Percentiles rank a stretch among this genome's conserved stretches.
These are phyloP conservation scores for Talaromyces thailandensis DNA, from an alignment of 495 filamentous ascomycete species.

Conservation along the genomic window DNA sequence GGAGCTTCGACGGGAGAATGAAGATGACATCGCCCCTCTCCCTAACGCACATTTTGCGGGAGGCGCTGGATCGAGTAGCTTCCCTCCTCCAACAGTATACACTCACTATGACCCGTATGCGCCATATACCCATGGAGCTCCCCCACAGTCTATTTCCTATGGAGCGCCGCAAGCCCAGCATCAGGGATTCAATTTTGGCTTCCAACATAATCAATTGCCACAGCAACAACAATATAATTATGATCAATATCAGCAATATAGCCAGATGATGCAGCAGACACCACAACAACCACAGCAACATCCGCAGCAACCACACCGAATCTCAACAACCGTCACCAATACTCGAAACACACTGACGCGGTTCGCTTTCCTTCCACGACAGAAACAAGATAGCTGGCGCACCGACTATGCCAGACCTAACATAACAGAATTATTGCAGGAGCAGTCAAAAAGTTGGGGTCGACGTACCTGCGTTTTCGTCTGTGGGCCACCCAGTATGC, in stretches of 20 bases:
- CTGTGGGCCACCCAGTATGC: constrained; percentile 80
- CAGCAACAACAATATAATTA: constrained; percentile 4
- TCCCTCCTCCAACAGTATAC: constrained; percentile 7
- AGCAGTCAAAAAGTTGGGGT: constrained; percentile 73
- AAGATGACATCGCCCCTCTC: constrained; percentile 77
- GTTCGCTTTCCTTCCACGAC: constrained; percentile 66
- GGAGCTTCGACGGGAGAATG: constrained; percentile 74
- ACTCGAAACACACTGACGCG: constrained; percentile 78
- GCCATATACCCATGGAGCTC: constrained; percentile 1
- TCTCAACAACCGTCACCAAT: constrained; percentile 20
- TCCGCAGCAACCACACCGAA: constrained; percentile 12
- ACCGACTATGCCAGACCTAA: constrained; percentile 92
- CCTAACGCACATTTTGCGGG: constrained; percentile 43
- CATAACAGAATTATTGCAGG: constrained; percentile 70
- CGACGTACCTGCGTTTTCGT: constrained; percentile 86
- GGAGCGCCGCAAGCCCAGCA: not conserved
- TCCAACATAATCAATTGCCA: constrained; percentile 12
- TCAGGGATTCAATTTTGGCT: constrained; percentile 24
- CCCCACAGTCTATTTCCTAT: constrained; percentile 5
- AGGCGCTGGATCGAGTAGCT: constrained; percentile 14
- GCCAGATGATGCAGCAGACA: not conserved
- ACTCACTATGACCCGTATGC: constrained; percentile 10
- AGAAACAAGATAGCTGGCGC: constrained; percentile 73
- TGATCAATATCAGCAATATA: constrained; percentile 4
- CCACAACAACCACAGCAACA: constrained; percentile 11